A percentile compares a stretch with the other conserved stretches of the same genome.
Conservation (phyloP, 75 land plant species). For the Pseudotsuga menziesii region DNA sequence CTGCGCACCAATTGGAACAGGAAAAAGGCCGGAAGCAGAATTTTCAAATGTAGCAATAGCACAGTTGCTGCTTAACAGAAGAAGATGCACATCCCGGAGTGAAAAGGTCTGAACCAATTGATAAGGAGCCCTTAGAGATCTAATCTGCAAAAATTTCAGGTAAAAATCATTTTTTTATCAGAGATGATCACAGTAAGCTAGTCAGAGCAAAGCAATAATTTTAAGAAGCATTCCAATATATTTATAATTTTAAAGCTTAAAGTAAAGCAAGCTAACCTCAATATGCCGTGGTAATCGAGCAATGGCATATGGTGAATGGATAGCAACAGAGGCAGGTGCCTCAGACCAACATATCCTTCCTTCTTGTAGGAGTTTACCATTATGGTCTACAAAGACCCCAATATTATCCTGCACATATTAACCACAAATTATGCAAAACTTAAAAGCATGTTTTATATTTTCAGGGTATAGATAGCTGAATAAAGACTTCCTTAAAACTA, state of each 20-base stretch:
- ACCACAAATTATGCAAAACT: neutral
- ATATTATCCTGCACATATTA: conserved; percentile 71
- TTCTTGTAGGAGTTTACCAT: conserved; percentile 83
- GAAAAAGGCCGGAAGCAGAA: conserved; percentile 66
- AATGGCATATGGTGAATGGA: conserved; percentile 79
- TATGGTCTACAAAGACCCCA: conserved; percentile 95
- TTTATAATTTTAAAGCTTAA: neutral
- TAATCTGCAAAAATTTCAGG: conserved; percentile 43
- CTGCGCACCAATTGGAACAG: conserved; percentile 96
- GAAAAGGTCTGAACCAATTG: conserved; percentile 80
- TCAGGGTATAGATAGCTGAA: neutral
- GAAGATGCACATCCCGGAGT: conserved; percentile 66
- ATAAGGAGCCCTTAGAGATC: conserved; percentile 78
- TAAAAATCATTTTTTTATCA: neutral
- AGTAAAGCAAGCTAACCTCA: conserved; percentile 47
- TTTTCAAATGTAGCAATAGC: conserved; percentile 60
- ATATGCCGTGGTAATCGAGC: conserved; percentile 83
- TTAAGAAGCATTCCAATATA: neutral
- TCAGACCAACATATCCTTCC: conserved; percentile 92
- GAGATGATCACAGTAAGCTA: neutral
- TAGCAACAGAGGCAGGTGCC: conserved; percentile 63
- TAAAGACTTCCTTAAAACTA: neutral
- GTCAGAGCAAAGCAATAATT: neutral
- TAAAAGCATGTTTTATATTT: conserved; percentile 1
- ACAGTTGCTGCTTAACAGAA: conserved; percentile 34